phyloP scores from a whole-genome alignment of 2,329 filamentous ascomycete genomes.

The Diaporthe citriasiana region DNA sequence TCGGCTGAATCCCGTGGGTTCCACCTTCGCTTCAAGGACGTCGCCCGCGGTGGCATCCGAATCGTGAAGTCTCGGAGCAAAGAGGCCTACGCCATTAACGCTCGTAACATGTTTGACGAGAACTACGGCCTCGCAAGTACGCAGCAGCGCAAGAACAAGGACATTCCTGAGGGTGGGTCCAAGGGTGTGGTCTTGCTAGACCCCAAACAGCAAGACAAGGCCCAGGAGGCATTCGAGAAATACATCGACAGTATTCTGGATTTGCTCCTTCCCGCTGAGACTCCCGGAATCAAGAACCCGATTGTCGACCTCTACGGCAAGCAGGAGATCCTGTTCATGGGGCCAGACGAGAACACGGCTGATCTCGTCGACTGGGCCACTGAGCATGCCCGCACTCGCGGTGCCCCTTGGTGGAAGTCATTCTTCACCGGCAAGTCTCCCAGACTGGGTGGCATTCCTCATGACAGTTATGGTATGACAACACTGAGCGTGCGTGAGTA shows the following conservation, averaged over 20 bases:
- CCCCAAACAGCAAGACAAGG: constrained; percentile 93
- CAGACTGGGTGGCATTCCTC: constrained; percentile 94
- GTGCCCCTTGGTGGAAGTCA: constrained; percentile 99
- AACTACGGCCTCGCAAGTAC: constrained; percentile 99
- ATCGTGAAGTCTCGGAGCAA: constrained; percentile 98
- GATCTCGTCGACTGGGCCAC: constrained; percentile 99
- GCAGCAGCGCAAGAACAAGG: constrained; percentile 99
- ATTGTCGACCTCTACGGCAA: constrained; percentile 96
- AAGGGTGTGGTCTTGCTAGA: constrained; percentile 98
- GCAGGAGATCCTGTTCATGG: constrained; percentile 98
- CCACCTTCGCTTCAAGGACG: constrained; percentile 97
- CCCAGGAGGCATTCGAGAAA: constrained; percentile 95
- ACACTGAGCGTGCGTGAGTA: constrained; percentile 97
- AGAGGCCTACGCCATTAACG: constrained; percentile 96
- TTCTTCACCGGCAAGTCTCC: constrained; percentile 99
- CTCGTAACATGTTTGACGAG: constrained; percentile 95
- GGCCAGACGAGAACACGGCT: constrained; percentile 98
- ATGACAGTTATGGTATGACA: constrained; percentile 98
- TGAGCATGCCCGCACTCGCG: constrained; percentile 87
- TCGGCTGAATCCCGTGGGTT: constrained; percentile 97
- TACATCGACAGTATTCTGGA: constrained; percentile 99
- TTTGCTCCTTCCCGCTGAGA: constrained; percentile 88
- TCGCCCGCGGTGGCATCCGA: constrained; percentile 95
- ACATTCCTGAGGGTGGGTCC: constrained; percentile 97
- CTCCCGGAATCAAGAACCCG: constrained; percentile 98